phyloP scores from a whole-genome alignment of 2,329 filamentous ascomycete genomes.

The Fusarium hostae region DNA sequence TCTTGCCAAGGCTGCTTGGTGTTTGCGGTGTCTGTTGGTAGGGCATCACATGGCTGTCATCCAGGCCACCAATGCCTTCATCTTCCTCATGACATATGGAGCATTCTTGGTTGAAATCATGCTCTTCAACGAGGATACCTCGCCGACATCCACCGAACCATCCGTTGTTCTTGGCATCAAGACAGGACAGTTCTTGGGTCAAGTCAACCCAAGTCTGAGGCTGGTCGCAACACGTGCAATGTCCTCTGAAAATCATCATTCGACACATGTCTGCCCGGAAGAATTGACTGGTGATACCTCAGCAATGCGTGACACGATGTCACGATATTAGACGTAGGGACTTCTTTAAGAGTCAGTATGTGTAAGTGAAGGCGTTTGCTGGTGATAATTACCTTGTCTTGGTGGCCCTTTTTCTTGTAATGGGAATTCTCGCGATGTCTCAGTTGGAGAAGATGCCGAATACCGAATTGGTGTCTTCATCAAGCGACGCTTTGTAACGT shows the following conservation, averaged over 20 bases:
- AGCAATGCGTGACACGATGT: background rate
- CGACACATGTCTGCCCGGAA: conserved; percentile 56
- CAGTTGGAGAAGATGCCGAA: conserved; percentile 11
- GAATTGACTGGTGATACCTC: conserved; percentile 3
- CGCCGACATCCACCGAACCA: conserved; percentile 56
- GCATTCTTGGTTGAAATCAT: conserved; percentile 61
- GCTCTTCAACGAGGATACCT: conserved; percentile 56
- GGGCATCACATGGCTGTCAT: conserved; percentile 41
- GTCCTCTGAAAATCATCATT: conserved; percentile 56
- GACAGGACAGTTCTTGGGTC: conserved; percentile 58
- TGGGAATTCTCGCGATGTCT: conserved; percentile 12
- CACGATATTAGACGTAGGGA: background rate
- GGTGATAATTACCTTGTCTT: background rate
- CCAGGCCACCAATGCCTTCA: conserved; percentile 56
- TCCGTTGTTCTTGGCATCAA: conserved; percentile 61
- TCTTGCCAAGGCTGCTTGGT: conserved; percentile 29
- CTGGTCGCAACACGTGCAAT: conserved; percentile 56
- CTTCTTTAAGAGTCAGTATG: conserved; percentile 1
- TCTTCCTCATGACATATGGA: conserved; percentile 55
- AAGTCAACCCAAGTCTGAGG: conserved; percentile 57
- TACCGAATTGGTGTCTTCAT: conserved; percentile 14
- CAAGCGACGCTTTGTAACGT: conserved; percentile 27
- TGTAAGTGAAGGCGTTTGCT: background rate
- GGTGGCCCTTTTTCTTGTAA: background rate
- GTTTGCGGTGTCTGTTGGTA: conserved; percentile 4